These are phyloP conservation scores for Fusarium sp. DNA, from an alignment of 2,329 filamentous ascomycete genomes.

Conservation along the genomic window DNA sequence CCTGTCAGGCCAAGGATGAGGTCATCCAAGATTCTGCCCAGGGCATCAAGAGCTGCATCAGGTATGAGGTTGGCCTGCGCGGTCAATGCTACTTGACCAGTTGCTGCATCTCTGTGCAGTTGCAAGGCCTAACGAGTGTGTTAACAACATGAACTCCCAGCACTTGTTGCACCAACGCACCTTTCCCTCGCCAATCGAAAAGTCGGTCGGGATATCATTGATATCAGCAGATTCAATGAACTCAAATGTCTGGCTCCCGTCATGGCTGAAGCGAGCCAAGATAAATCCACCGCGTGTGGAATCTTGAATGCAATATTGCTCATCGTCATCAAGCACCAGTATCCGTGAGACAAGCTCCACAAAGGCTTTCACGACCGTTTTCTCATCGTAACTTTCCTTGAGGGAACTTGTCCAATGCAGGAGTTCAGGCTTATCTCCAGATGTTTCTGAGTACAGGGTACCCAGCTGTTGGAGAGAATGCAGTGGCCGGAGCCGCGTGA, in stretches of 20 bases:
- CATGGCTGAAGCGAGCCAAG: neutral
- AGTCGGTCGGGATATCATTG: neutral
- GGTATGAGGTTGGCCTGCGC: neutral
- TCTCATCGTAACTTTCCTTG: neutral
- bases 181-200: constrained; percentile 20
- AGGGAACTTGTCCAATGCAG: constrained; percentile 1
- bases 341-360: constrained; percentile 6
- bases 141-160: neutral
- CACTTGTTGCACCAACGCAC: neutral
- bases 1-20: neutral
- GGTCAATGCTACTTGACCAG: neutral
- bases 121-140: neutral
- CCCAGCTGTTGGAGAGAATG: neutral
- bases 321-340: neutral
- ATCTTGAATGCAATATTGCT: constrained; percentile 14
- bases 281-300: neutral
- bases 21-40: constrained; percentile 8
- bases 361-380: neutral
- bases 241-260: neutral
- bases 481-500: constrained; percentile 32
- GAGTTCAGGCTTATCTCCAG: neutral
- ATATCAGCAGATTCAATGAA: neutral
- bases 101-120: neutral
- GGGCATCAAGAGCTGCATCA: neutral
- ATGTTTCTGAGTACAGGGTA: neutral